Percentiles rank a stretch among this genome's conserved stretches.
phyloP scores from a whole-genome alignment of 2,329 filamentous ascomycete species.

The Xylariaceae sp. region DNA sequence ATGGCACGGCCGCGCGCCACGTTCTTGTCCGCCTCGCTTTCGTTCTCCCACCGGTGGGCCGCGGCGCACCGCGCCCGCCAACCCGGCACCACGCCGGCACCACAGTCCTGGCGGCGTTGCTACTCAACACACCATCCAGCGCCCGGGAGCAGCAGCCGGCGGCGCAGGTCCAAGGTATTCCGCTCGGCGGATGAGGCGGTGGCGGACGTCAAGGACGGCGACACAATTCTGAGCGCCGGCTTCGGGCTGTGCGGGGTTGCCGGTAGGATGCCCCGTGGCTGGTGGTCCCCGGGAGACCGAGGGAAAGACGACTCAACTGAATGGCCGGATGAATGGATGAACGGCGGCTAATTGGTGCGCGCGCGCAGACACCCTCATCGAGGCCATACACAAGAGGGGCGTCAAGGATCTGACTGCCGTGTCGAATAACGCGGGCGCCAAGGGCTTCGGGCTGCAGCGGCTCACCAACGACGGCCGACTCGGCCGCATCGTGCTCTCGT shows the following conservation, averaged over 20 bases:
- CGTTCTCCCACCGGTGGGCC: constrained; percentile 19
- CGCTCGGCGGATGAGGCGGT: constrained; percentile 59
- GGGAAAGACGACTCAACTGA: no score
- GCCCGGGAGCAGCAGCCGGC: constrained; percentile 13
- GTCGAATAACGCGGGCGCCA: constrained; percentile 72
- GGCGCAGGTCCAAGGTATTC: constrained; percentile 39
- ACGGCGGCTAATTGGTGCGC: no score
- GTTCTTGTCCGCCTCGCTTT: constrained; percentile 17
- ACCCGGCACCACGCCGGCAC: constrained; percentile 12
- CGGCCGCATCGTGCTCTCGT: constrained; percentile 64
- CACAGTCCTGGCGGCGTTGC: constrained; percentile 10
- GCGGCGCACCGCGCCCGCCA: constrained; percentile 10
- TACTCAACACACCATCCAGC: constrained; percentile 16
- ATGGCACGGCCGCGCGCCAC: constrained; percentile 19
- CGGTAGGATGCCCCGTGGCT: no score
- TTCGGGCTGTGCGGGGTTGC: constrained; percentile 78
- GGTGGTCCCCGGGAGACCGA: no score
- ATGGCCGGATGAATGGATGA: no score
- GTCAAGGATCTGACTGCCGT: constrained; percentile 62
- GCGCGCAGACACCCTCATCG: constrained; percentile 58
- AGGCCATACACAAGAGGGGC: constrained; percentile 54
- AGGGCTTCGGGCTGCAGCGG: constrained; percentile 60
- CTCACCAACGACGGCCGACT: constrained; percentile 64
- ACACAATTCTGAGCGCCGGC: constrained; percentile 65
- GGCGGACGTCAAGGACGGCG: constrained; percentile 61